A percentile compares a stretch with the other conserved stretches of the same genome.
Evolutionary conservation across 2,329 filamentous ascomycete species (phyloP).

Genomic region (Clarireedia monteithiana): DNA sequence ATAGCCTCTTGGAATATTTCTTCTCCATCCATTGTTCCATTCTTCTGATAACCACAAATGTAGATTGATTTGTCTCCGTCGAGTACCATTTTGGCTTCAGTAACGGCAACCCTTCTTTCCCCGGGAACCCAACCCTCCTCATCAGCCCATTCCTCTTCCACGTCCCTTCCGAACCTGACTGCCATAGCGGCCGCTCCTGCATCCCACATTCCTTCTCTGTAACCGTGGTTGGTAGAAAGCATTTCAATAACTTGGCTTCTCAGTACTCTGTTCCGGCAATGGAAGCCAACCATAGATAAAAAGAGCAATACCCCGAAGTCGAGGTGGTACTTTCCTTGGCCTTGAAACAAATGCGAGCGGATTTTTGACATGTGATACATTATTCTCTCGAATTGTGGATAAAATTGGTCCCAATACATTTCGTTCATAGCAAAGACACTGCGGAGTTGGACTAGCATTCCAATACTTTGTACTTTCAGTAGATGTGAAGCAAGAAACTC

Average conservation of each 20-base stretch:
- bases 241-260: constrained; percentile 8
- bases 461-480: constrained; percentile 9
- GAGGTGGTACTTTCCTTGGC: constrained; percentile 9
- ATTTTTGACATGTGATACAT: constrained; percentile 4
- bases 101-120: constrained; percentile 4
- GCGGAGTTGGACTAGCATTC: constrained; percentile 5
- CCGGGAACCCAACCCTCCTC: constrained; percentile 2
- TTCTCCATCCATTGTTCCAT: constrained; percentile 1
- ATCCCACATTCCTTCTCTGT: constrained; percentile 16
- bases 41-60: constrained; percentile 5
- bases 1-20: not conserved
- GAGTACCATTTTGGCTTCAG: not conserved
- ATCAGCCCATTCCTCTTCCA: constrained; percentile 12
- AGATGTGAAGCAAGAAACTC: constrained; percentile 5
- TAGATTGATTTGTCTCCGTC: not conserved
- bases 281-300: constrained; percentile 7
- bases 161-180: not conserved
- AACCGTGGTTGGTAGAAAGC: not conserved
- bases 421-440: constrained; percentile 6
- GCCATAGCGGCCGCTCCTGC: constrained; percentile 4
- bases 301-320: constrained; percentile 12
- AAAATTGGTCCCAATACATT: constrained; percentile 7
- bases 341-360: constrained; percentile 1
- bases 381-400: constrained; percentile 9
- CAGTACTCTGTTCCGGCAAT: constrained; percentile 9